These are phyloP conservation scores for Fragilaria radians DNA, from an alignment of 108 stramenopile genomes.

Conservation along the genomic window DNA sequence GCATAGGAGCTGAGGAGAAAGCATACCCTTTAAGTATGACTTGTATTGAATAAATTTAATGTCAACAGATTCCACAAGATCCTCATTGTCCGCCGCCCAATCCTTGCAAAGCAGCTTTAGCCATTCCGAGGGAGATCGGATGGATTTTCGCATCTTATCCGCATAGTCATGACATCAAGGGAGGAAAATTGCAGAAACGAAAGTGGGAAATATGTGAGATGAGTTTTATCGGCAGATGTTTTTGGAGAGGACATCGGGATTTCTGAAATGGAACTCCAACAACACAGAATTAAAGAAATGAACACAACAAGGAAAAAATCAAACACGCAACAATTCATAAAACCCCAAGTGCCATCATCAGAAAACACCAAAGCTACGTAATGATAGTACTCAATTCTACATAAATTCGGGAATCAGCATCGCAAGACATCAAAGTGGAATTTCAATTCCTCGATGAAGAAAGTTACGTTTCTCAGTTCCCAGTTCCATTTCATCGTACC, in stretches of 20 bases:
- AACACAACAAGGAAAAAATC: no score
- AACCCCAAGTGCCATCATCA: neutral
- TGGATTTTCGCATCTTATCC: slow-evolving; percentile 74
- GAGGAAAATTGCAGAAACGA: no score
- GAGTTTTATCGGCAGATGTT: no score
- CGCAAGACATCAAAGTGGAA: neutral
- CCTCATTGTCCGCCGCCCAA: slow-evolving; percentile 49
- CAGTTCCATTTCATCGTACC: slow-evolving; percentile 13
- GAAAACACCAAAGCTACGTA: neutral
- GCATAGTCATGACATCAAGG: no score
- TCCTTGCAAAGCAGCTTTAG: slow-evolving; percentile 53
- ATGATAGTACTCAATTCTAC: slow-evolving; percentile 7
- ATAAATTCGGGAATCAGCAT: neutral
- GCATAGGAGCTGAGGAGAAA: slow-evolving; percentile 57
- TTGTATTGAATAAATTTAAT: slow-evolving; percentile 60
- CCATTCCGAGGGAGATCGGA: slow-evolving; percentile 71
- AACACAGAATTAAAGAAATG: no score
- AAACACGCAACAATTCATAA: no score
- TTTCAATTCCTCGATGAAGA: neutral
- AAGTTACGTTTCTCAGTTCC: neutral
- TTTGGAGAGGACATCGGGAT: no score
- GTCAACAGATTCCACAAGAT: slow-evolving; percentile 44
- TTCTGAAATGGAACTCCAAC: no score
- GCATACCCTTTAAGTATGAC: slow-evolving; percentile 55
- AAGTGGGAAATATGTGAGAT: no score